A percentile compares a stretch with the other conserved stretches of the same genome.
phyloP scores from a whole-genome alignment of 1,139 yeast genomes.

The Lizanozyma gosingica region DNA sequence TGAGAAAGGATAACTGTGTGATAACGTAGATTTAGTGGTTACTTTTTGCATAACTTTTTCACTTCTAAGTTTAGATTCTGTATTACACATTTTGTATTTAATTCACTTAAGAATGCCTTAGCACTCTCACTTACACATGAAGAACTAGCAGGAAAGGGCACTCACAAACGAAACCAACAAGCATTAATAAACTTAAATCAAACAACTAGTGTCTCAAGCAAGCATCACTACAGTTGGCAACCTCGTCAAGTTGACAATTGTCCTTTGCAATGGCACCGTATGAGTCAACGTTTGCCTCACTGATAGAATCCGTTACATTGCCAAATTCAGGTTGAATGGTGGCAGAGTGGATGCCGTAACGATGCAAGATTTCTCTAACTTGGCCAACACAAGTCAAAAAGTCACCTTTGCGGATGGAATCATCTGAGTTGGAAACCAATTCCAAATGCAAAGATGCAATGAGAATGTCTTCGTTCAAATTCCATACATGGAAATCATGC shows the following conservation, averaged over 20 bases:
- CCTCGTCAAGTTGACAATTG: constrained; percentile 27
- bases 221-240: constrained; percentile 17
- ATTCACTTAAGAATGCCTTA: too few species aligned
- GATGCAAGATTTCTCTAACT: constrained; percentile 73
- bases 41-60: too few species aligned
- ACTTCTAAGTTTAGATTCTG: too few species aligned
- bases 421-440: constrained; percentile 47
- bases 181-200: too few species aligned
- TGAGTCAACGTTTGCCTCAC: constrained; percentile 1
- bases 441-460: constrained; percentile 90
- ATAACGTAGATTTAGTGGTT: too few species aligned
- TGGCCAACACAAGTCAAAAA: constrained; percentile 67
- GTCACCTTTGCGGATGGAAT: constrained; percentile 28
- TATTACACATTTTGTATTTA: too few species aligned
- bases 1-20: neutral
- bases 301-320: constrained; percentile 2
- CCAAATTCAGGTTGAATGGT: constrained; percentile 88
- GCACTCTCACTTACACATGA: too few species aligned
- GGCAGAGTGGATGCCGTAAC: constrained; percentile 83
- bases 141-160: too few species aligned
- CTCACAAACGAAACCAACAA: too few species aligned
- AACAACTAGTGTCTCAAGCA: neutral
- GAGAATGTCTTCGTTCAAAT: constrained; percentile 75
- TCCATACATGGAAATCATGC: constrained; percentile 97
- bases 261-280: constrained; percentile 14